These are phyloP conservation scores for Adiantum capillusveneris DNA, from an alignment of 75 land plant genomes.

Conservation along the genomic window DNA sequence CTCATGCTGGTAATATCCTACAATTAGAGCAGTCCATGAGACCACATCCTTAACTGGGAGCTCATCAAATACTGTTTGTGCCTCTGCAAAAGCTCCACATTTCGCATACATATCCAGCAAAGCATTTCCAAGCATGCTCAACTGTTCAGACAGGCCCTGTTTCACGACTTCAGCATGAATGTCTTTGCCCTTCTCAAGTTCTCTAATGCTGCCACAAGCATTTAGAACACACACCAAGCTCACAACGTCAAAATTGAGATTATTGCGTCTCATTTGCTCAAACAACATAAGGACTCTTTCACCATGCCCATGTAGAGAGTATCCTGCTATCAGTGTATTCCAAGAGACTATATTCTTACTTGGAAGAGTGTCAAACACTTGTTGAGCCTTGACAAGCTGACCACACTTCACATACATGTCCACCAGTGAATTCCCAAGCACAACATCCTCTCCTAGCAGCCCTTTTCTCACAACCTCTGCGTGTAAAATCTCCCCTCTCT, in stretches of 20 bases:
- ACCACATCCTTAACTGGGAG: conserved; percentile 35
- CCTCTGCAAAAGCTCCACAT: conserved; percentile 24
- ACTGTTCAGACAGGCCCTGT: conserved; percentile 7
- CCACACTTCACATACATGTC: conserved; percentile 49
- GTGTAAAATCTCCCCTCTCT: conserved; percentile 17
- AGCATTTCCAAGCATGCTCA: conserved; percentile 18
- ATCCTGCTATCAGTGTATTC: conserved; percentile 42
- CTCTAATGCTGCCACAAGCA: conserved; percentile 35
- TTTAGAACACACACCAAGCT: conserved; percentile 33
- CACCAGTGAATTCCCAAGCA: conserved; percentile 34
- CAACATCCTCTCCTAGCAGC: conserved; percentile 11
- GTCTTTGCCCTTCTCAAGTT: conserved; percentile 27
- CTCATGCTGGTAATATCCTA: conserved; percentile 34
- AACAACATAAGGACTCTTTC: conserved; percentile 29
- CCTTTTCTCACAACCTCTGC: conserved; percentile 15
- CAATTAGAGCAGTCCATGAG: conserved; percentile 44
- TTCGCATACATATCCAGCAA: conserved; percentile 26
- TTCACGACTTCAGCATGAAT: conserved; percentile 19
- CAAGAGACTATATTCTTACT: conserved; percentile 37
- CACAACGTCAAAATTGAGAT: conserved; percentile 19
- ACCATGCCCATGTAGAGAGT: conserved; percentile 44
- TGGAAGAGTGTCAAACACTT: conserved; percentile 27
- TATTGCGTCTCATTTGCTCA: conserved; percentile 24
- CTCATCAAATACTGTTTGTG: conserved; percentile 26
- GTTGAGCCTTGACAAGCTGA: conserved; percentile 17